Percentiles rank a stretch among this genome's conserved stretches.
These are phyloP conservation scores for Ceratocystis eucalypticola DNA, from an alignment of 2,329 filamentous ascomycete genomes.

Conservation along the genomic window DNA sequence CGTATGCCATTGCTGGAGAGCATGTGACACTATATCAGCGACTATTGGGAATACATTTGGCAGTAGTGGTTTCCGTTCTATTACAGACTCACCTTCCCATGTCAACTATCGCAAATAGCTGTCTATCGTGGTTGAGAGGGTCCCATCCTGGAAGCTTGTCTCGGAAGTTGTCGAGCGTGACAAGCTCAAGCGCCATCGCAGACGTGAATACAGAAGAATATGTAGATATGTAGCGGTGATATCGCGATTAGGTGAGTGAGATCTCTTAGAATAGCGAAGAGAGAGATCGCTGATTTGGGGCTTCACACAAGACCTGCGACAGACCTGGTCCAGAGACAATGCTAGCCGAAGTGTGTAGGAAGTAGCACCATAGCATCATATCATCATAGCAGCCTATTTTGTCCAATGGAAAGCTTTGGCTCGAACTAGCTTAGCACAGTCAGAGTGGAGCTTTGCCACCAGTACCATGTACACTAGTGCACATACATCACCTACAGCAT, in stretches of 20 bases:
- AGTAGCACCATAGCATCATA: background rate
- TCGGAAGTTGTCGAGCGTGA: conserved; percentile 40
- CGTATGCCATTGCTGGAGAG: conserved; percentile 69
- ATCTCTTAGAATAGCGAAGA: no score
- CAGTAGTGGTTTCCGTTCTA: background rate
- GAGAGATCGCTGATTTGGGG: background rate
- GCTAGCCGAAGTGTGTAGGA: no score
- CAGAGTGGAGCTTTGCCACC: background rate
- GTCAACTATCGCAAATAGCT: conserved; percentile 44
- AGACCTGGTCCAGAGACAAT: background rate
- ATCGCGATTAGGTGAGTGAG: background rate
- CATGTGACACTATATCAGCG: background rate
- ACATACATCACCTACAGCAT: background rate
- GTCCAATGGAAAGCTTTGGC: background rate
- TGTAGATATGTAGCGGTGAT: background rate
- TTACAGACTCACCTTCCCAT: conserved; percentile 39
- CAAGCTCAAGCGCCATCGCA: conserved; percentile 29
- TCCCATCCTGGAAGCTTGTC: conserved; percentile 38
- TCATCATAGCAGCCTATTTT: background rate
- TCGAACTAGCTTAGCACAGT: background rate
- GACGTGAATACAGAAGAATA: background rate
- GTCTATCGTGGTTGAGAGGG: conserved; percentile 30
- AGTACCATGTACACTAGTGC: background rate
- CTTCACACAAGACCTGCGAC: background rate
- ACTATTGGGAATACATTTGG: background rate